Percentiles rank a stretch among this genome's conserved stretches.
These are phyloP conservation scores for Chaetoscypha palmicola DNA, from an alignment of 2,329 filamentous ascomycete genomes.

Conservation along the genomic window DNA sequence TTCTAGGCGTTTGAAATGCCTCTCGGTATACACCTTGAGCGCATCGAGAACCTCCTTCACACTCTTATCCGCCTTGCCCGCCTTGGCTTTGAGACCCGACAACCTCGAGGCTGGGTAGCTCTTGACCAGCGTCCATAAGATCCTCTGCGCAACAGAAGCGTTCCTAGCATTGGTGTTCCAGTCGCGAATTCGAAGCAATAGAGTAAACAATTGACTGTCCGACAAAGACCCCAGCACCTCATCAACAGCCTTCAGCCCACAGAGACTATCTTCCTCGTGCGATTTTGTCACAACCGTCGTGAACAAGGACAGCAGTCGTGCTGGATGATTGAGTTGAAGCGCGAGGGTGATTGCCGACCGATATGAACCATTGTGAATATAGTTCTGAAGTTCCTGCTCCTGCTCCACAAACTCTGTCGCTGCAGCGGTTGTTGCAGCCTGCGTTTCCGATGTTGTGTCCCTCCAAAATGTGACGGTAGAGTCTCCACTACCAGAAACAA, in stretches of 20 bases:
- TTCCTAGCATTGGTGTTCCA: conserved; percentile 97
- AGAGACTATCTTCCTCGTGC: conserved; percentile 56
- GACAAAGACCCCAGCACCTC: conserved; percentile 71
- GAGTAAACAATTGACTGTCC: conserved; percentile 76
- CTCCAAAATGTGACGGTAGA: conserved; percentile 93
- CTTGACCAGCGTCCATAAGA: conserved; percentile 72
- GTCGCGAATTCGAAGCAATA: conserved; percentile 77
- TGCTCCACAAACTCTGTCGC: conserved; percentile 80
- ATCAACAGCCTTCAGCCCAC: conserved; percentile 66
- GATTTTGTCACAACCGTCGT: conserved; percentile 60
- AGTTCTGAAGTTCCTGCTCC: conserved; percentile 89
- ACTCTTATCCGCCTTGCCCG: conserved; percentile 56
- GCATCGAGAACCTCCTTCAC: conserved; percentile 80
- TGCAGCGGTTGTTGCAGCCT: conserved; percentile 64
- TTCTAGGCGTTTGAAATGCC: conserved; percentile 84
- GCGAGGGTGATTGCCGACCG: conserved; percentile 89
- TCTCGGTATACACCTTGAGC: conserved; percentile 84
- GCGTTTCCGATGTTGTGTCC: conserved; percentile 79
- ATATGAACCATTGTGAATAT: conserved; percentile 81
- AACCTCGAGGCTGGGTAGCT: conserved; percentile 75
- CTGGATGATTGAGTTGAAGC: conserved; percentile 89
- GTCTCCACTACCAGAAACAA: conserved; percentile 88
- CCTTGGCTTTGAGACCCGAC: conserved; percentile 58
- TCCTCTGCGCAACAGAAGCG: conserved; percentile 74
- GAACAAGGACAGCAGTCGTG: conserved; percentile 76